Percentiles rank a stretch among this genome's conserved stretches.
These are phyloP conservation scores for Russula sp. DNA, from an alignment of 768 basidiomycete genomes.

Conservation along the genomic window DNA sequence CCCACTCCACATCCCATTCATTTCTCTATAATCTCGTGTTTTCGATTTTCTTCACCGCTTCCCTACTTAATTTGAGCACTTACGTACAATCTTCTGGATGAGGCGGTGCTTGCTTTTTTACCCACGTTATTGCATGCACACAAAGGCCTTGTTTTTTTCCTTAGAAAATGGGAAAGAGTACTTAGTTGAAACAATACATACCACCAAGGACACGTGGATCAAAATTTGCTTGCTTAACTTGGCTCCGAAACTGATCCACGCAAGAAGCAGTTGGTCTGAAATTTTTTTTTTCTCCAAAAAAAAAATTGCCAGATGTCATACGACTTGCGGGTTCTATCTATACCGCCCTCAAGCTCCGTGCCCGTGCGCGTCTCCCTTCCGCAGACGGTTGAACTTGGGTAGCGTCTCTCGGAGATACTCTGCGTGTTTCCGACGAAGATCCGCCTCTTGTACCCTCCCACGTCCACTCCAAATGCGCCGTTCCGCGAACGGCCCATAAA, in stretches of 20 bases:
- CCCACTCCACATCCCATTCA: background rate
- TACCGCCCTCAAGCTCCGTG: background rate
- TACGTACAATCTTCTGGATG: background rate
- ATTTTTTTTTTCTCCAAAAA: no score
- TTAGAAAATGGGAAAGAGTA: no score
- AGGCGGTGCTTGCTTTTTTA: background rate
- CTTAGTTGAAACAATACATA: no score
- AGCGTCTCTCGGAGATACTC: slow-evolving; percentile 91
- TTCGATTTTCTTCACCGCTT: background rate
- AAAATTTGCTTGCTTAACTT: background rate
- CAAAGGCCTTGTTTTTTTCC: no score
- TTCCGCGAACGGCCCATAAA: slow-evolving; percentile 73
- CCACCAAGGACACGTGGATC: background rate
- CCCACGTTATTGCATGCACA: background rate
- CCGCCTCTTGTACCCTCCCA: slow-evolving; percentile 75
- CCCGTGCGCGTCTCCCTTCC: slow-evolving; percentile 19
- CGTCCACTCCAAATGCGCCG: slow-evolving; percentile 79
- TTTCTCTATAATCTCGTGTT: background rate
- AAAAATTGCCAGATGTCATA: background rate
- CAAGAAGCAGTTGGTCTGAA: background rate
- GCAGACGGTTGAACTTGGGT: slow-evolving; percentile 77
- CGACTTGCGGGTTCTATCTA: no score
- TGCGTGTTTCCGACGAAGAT: slow-evolving; percentile 77
- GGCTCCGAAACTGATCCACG: background rate
- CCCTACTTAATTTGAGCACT: background rate